Evolutionary conservation across 352 stramenopile genomes (phyloP), one percentile per base, ranked within the genome.

Genomic region (Phytophthora litchii): DNA sequence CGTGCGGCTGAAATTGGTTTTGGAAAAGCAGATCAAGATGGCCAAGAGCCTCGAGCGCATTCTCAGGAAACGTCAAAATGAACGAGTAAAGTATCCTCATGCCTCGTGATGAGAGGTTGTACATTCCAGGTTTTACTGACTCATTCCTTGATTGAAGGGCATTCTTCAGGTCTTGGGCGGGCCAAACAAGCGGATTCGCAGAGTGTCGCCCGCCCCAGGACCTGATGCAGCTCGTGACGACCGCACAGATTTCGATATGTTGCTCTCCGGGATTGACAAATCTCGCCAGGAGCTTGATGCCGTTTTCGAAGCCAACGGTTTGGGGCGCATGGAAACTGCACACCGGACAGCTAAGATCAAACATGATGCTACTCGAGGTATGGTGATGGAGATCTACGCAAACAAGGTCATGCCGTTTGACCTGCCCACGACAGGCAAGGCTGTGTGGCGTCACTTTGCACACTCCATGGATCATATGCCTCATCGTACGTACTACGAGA

Each of bases 11-110:
- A 78, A 74, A 31, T 34, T 72, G 17, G 67, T 80, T 27, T 47
- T 86, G 19, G 73, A 88, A 45, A 74, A 74, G 29, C 70, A 83
- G 59, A 76, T 78, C 54, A 80, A 78, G 55, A 52, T 80, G 54
- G 67, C 59, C 47, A 78, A 76, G 36, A 75, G 58, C 8, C 64
- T 80, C 19, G 67, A 78, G 61, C 66, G 54, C 34, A 67, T 76
- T 25, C 51, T 80, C 20, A 50, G 42, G 44, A 77, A 75, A 40
- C 64, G 63, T 25, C 54, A 78, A 37, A 70, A 75, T 41, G 64
- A 73, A 51, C 51, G 44, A 67, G 64, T 74, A 76, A 59, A 60
- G 59, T 67, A 66, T 46, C 43, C 16, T 37, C 29, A 52, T 69
- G 25, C 34, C 19, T 68, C 37, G 37, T 56, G 35, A 59, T 52